These are phyloP conservation scores for Lupinus albus DNA, from an alignment of 306 rosid genomes.

Conservation along the genomic window DNA sequence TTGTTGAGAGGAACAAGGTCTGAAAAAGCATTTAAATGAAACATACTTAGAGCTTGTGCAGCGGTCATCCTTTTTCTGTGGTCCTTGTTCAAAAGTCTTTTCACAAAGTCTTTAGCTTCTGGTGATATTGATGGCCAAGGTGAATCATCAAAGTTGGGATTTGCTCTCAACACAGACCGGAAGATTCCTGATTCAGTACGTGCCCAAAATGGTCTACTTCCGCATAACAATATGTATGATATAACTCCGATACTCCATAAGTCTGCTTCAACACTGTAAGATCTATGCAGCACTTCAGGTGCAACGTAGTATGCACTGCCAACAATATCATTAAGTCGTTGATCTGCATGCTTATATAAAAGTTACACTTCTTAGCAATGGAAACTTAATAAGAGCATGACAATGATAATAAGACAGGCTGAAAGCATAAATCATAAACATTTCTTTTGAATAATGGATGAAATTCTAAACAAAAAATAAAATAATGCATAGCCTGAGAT, in stretches of 20 bases:
- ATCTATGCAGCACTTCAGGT: slow-evolving; percentile 95
- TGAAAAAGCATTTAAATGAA: slow-evolving; percentile 37
- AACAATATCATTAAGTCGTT: slow-evolving; percentile 89
- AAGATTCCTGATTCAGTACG: slow-evolving; percentile 97
- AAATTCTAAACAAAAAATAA: slow-evolving; percentile 22
- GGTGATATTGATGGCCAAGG: slow-evolving; percentile 95
- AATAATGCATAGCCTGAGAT: slow-evolving; percentile 16
- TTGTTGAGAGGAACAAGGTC: slow-evolving; percentile 23
- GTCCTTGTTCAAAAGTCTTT: slow-evolving; percentile 91
- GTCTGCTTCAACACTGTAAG: slow-evolving; percentile 88
- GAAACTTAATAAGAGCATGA: slow-evolving; percentile 20
- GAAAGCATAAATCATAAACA: slow-evolving; percentile 16
- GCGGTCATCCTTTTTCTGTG: slow-evolving; percentile 97
- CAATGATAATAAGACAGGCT: slow-evolving; percentile 8
- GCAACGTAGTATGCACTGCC: slow-evolving; percentile 99
- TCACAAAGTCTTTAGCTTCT: slow-evolving; percentile 93
- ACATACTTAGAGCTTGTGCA: slow-evolving; percentile 86
- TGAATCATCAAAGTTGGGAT: slow-evolving; percentile 85
- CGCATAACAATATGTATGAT: slow-evolving; percentile 87
- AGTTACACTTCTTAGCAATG: slow-evolving; percentile 43
- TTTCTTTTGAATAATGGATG: slow-evolving; percentile 19
- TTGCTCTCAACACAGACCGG: slow-evolving; percentile 89
- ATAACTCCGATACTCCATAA: slow-evolving; percentile 96
- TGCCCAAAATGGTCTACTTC: slow-evolving; percentile 97
- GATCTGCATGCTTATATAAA: slow-evolving; percentile 62